Evolutionary conservation across 176 grass and related monocot genomes (phyloP).

Genomic region (Oryza meridionalis): DNA sequence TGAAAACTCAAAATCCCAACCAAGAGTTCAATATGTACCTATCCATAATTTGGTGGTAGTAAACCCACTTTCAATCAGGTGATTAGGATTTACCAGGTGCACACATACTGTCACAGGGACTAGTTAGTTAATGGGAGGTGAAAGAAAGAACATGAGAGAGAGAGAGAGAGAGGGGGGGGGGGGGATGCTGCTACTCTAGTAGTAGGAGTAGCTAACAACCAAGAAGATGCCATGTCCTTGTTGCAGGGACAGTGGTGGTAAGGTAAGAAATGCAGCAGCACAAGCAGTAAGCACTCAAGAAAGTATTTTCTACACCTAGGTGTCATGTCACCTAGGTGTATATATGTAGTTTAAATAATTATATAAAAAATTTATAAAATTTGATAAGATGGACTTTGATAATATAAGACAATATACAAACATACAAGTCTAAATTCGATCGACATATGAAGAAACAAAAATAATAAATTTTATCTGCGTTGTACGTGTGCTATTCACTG

Average conservation of each 20-base stretch:
- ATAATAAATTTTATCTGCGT: no score
- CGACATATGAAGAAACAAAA: no score
- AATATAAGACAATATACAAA: no score
- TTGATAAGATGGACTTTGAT: no score
- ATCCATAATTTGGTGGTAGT: not conserved
- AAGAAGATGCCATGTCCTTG: slow-evolving; percentile 75
- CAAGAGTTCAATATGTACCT: not conserved
- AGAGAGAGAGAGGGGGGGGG: not conserved
- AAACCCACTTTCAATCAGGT: not conserved
- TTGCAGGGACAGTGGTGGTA: slow-evolving; percentile 54
- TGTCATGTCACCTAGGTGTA: no score
- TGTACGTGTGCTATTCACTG: no score
- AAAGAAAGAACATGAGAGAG: not conserved
- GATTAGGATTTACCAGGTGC: not conserved
- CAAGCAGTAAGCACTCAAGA: not conserved
- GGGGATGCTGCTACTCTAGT: no score
- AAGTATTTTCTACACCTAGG: no score
- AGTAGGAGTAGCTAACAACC: slow-evolving; percentile 32
- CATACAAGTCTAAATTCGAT: no score
- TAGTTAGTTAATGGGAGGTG: not conserved
- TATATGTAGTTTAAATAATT: no score
- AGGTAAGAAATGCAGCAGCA: not conserved
- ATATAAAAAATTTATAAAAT: no score
- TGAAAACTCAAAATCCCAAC: no score
- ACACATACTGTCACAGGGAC: not conserved